Percentiles rank a stretch among this genome's conserved stretches.
phyloP scores from a whole-genome alignment of 2,329 filamentous ascomycete species.

The Harringtonia lauricola region DNA sequence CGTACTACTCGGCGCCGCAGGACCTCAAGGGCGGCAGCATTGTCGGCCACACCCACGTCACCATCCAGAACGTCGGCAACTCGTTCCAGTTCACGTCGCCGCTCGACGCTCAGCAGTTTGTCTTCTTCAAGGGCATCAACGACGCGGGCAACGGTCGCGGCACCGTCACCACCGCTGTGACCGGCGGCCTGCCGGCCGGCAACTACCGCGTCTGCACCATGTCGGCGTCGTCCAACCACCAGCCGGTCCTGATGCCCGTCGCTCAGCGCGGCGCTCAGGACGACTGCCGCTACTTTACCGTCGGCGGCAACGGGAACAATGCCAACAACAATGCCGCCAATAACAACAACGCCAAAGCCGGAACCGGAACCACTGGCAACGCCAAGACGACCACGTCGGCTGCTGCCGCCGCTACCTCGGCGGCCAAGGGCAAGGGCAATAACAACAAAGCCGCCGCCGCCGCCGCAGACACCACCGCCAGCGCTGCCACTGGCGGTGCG shows the following conservation, averaged over 20 bases:
- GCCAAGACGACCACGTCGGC: conserved; percentile 9
- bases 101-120: conserved; percentile 41
- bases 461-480: background rate
- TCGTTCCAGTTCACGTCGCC: conserved; percentile 37
- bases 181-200: conserved; percentile 46
- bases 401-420: background rate
- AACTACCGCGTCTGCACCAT: conserved; percentile 58
- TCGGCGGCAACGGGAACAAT: conserved; percentile 18
- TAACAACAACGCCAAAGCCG: conserved; percentile 9
- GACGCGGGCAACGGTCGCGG: conserved; percentile 46
- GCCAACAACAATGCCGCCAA: conserved; percentile 6
- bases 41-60: conserved; percentile 52
- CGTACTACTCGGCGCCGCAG: conserved; percentile 53
- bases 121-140: conserved; percentile 59
- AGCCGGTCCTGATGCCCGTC: conserved; percentile 55
- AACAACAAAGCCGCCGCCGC: conserved; percentile 12
- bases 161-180: conserved; percentile 39
- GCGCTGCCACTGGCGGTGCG: conserved; percentile 2
- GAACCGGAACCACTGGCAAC: conserved; percentile 10
- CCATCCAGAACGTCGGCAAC: conserved; percentile 43
- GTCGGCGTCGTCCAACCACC: conserved; percentile 52
- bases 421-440: background rate
- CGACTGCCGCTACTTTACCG: conserved; percentile 51
- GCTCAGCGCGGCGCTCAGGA: conserved; percentile 57
- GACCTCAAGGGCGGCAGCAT: conserved; percentile 39